Base-by-base conservation (phyloP, 2,329 filamentous ascomycete species). In the Colletotrichum sp. region DNA sequence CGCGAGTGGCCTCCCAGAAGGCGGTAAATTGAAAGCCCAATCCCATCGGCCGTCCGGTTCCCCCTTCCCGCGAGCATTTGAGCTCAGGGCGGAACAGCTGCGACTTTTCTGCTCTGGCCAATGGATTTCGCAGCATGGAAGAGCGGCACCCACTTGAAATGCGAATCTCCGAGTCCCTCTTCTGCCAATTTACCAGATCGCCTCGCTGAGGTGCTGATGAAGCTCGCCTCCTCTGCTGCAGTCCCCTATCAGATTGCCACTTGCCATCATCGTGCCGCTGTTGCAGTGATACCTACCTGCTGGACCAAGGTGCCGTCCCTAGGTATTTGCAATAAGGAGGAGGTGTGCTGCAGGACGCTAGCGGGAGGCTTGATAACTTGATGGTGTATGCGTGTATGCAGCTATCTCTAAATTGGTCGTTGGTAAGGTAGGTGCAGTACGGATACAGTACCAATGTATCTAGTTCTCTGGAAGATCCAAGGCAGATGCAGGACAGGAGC, bases 171-270 rank as follows among this genome's bases (percentile, higher is more conserved):
- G 70, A 57, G 70, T 59, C 28, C 39, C 68, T 36, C 32, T 72
- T 65, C 64, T 69, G 59, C 44, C 64, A 76, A 74, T 65, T 60
- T 69, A 65, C 64, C 70, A 65, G n/a, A 64, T 66, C 39, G 71
- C 24, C 10, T 34, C 36, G 66, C 30, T 28, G 15, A 52, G 65
- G 28, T 39, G 62, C 69, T 63, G 52, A 71, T 55, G n/a, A 57
- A 60, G 62, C 44, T 13, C 15, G 67, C 70, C 18, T 49, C 34
- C 44, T 52, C 44, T 52, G 10, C 44, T 52, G n/a, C 10, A 7
- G 44, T 52, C 44, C n/a, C 44, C 62, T 44, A 75, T 72, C 60
- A 60, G 21, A 62, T 63, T 59, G 21, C 62, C 49, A 36, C 36
- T 72, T 67, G 63, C 69, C 72, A 63, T 72, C 24, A 36, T 71